phyloP scores from a whole-genome alignment of 495 filamentous ascomycete genomes.

The Haplographium delicatum region DNA sequence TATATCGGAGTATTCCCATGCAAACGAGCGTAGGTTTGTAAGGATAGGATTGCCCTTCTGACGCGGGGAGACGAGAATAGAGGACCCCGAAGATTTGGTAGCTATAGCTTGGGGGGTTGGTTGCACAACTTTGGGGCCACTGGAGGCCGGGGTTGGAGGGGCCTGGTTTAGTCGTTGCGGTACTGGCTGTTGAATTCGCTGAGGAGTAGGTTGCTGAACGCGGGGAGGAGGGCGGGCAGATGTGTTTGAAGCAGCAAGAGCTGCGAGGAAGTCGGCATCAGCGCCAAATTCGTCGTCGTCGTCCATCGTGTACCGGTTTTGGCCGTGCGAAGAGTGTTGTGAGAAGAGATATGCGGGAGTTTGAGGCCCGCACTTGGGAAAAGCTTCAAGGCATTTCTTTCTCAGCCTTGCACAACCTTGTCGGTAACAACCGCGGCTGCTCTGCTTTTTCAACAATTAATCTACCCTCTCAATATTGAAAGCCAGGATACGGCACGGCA shows the following conservation, averaged over 20 bases:
- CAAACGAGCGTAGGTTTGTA: slow-evolving; percentile 69
- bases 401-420: no score
- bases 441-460: no score
- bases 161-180: slow-evolving; percentile 25
- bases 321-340: no score
- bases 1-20: slow-evolving; percentile 97
- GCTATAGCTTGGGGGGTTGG: slow-evolving; percentile 81
- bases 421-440: no score
- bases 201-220: slow-evolving; percentile 23
- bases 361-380: no score
- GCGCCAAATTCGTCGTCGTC: slow-evolving; percentile 55
- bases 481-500: no score
- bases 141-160: slow-evolving; percentile 22
- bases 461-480: no score
- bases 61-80: slow-evolving; percentile 73
- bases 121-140: slow-evolving; percentile 62
- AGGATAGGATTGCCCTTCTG: slow-evolving; percentile 97
- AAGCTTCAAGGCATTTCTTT: no score
- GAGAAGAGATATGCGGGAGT: no score
- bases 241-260: slow-evolving; percentile 42
- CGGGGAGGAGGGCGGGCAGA: slow-evolving; percentile 11
- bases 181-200: slow-evolving; percentile 30
- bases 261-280: slow-evolving; percentile 52
- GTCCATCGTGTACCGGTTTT: slow-evolving; percentile 18
- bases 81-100: slow-evolving; percentile 59